Evolutionary conservation across 345 rosid genomes (phyloP).

Genomic region (Garcia nutans): DNA sequence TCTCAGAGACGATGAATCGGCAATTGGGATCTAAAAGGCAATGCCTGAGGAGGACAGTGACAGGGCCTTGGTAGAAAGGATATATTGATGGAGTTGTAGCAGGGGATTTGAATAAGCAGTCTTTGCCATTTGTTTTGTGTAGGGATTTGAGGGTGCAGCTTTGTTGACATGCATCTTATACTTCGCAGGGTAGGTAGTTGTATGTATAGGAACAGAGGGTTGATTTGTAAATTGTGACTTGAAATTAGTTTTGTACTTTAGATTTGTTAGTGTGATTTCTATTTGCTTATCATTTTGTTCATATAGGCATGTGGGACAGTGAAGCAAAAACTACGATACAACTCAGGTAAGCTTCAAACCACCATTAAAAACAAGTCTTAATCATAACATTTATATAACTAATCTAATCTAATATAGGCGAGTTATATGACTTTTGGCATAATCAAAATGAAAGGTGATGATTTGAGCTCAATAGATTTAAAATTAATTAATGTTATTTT

Average conservation of each 20-base stretch:
- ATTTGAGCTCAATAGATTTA: too few relatives aligned
- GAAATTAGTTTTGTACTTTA: conserved; percentile 28
- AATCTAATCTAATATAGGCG: background rate
- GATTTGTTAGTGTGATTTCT: conserved; percentile 18
- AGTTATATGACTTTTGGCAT: too few relatives aligned
- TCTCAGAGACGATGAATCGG: conserved; percentile 41
- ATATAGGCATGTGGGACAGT: conserved; percentile 14
- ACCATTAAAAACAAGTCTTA: background rate
- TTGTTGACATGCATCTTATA: conserved; percentile 15
- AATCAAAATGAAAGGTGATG: too few relatives aligned
- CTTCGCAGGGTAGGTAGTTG: conserved; percentile 26
- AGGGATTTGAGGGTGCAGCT: conserved; percentile 4
- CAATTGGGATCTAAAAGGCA: conserved; percentile 34
- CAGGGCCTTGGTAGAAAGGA: conserved; percentile 35
- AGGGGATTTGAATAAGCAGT: background rate
- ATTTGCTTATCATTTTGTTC: conserved; percentile 15
- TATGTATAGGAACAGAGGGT: conserved; percentile 38
- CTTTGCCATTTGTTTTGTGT: conserved; percentile 16
- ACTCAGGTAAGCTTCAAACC: background rate
- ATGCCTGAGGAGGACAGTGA: conserved; percentile 38
- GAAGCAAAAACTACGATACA: background rate
- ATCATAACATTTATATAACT: background rate
- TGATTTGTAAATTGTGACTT: conserved; percentile 48
- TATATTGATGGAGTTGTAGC: background rate
- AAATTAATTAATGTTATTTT: too few relatives aligned